These are phyloP conservation scores for Condylostoma magnum DNA, from an alignment of 169 alveolate genomes.

Conservation along the genomic window DNA sequence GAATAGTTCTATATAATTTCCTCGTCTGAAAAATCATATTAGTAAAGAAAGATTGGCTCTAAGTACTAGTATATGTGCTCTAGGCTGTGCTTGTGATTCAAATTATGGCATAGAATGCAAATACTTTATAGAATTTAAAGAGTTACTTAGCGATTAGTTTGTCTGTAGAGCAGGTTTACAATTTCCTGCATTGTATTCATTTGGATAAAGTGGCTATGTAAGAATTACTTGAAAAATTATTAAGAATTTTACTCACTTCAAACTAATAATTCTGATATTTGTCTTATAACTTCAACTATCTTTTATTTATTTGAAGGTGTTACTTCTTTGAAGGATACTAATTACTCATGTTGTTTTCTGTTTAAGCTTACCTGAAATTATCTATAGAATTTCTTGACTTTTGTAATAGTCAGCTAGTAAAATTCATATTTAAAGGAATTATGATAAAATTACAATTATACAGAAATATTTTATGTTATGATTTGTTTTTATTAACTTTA, in stretches of 20 bases:
- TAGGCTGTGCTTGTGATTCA: not conserved
- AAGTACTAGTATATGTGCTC: not conserved
- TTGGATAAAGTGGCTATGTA: not conserved
- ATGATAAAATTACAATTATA: too few relatives aligned
- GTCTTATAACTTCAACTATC: slow-evolving; percentile 3
- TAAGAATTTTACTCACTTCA: slow-evolving; percentile 21
- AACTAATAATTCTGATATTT: slow-evolving; percentile 6
- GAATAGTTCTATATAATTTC: slow-evolving; percentile 42
- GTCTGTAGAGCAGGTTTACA: not conserved
- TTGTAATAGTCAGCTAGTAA: too few relatives aligned
- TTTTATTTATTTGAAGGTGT: slow-evolving; percentile 5
- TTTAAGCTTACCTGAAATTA: not conserved
- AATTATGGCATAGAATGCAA: slow-evolving; percentile 1
- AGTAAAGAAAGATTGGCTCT: not conserved
- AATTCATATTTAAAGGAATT: too few relatives aligned
- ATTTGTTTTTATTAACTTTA: too few relatives aligned
- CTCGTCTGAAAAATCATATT: slow-evolving; percentile 32
- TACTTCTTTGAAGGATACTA: not conserved
- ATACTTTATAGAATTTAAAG: not conserved
- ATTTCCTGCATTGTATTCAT: not conserved
- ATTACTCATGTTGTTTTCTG: not conserved
- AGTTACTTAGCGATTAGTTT: not conserved
- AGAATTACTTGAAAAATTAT: slow-evolving; percentile 1
- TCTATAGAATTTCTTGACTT: not conserved
- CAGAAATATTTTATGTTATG: too few relatives aligned